Evolutionary conservation across 495 filamentous ascomycete genomes (phyloP).

Genomic region (Mytilinidion resinicola): DNA sequence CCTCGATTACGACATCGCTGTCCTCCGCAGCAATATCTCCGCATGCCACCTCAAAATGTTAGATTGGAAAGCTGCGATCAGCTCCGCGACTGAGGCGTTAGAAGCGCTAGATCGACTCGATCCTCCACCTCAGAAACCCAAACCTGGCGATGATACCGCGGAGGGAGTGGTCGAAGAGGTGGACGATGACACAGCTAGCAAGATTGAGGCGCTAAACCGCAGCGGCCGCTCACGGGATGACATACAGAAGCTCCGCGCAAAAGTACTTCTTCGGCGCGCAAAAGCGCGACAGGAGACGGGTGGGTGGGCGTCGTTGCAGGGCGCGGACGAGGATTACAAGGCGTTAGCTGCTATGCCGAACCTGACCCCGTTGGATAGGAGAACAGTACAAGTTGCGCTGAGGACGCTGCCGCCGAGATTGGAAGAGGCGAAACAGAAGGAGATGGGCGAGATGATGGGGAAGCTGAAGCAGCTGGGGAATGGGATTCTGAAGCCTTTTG

Average conservation of each 20-base stretch:
- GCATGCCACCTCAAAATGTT: slow-evolving; percentile 85
- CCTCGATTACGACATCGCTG: slow-evolving; percentile 82
- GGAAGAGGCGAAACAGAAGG: slow-evolving; percentile 70
- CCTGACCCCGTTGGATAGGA: slow-evolving; percentile 57
- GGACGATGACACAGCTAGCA: slow-evolving; percentile 39
- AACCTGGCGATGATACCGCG: slow-evolving; percentile 7
- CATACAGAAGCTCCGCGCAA: slow-evolving; percentile 70
- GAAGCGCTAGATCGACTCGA: slow-evolving; percentile 62
- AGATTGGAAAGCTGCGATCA: slow-evolving; percentile 79
- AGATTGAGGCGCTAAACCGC: slow-evolving; percentile 27
- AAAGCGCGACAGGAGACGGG: slow-evolving; percentile 63
- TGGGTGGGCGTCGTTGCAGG: slow-evolving; percentile 75
- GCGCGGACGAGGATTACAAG: slow-evolving; percentile 58
- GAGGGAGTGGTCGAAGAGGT: slow-evolving; percentile 33
- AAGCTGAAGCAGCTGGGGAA: slow-evolving; percentile 94
- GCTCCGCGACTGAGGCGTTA: slow-evolving; percentile 64
- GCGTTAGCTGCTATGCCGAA: slow-evolving; percentile 39
- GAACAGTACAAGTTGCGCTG: slow-evolving; percentile 60
- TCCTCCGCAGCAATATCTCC: slow-evolving; percentile 78
- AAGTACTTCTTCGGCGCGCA: slow-evolving; percentile 80
- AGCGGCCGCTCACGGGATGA: slow-evolving; percentile 46
- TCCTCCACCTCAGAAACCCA: slow-evolving; percentile 30
- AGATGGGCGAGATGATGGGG: slow-evolving; percentile 93
- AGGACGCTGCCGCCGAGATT: slow-evolving; percentile 56
- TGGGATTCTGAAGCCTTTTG: slow-evolving; percentile 86